phyloP scores from a whole-genome alignment of 805 yeast species.

The Jamesozyma lodderae region DNA sequence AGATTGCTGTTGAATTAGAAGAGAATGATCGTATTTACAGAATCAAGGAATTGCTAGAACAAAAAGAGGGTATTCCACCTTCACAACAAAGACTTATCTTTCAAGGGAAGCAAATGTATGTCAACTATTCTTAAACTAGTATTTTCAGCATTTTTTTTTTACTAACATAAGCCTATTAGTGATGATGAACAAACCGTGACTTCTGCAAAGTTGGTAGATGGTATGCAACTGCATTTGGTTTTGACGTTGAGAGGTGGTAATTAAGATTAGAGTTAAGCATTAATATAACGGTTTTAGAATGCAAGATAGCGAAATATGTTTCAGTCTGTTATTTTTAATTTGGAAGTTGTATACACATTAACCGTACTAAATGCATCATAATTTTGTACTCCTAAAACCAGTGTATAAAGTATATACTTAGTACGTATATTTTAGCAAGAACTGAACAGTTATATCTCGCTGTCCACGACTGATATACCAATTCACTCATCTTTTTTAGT shows the following conservation, averaged over 20 bases:
- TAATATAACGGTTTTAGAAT: too few species aligned
- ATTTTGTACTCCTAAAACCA: too few species aligned
- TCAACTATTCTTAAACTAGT: constrained; percentile 9
- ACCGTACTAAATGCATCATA: too few species aligned
- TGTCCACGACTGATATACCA: too few species aligned
- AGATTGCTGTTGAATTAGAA: constrained; percentile 30
- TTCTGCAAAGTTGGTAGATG: constrained; percentile 70
- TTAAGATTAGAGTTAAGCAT: constrained; percentile 2
- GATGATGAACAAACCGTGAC: constrained; percentile 71
- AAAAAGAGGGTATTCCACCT: constrained; percentile 95
- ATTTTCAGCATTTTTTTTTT: not conserved
- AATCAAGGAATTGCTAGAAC: constrained; percentile 87
- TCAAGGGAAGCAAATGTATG: constrained; percentile 83
- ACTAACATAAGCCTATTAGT: constrained; percentile 13
- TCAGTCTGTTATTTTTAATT: too few species aligned
- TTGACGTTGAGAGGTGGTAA: constrained; percentile 86
- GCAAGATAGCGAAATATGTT: too few species aligned
- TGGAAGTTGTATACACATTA: too few species aligned
- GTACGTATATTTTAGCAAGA: too few species aligned
- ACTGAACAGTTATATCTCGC: too few species aligned
- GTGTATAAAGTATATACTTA: too few species aligned
- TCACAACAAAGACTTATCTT: constrained; percentile 86
- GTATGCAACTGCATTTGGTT: constrained; percentile 82
- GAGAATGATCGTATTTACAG: constrained; percentile 41
- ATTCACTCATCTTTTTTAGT: too few species aligned